phyloP scores from a whole-genome alignment of 2,329 filamentous ascomycete genomes.

The Didymella pomorum region DNA sequence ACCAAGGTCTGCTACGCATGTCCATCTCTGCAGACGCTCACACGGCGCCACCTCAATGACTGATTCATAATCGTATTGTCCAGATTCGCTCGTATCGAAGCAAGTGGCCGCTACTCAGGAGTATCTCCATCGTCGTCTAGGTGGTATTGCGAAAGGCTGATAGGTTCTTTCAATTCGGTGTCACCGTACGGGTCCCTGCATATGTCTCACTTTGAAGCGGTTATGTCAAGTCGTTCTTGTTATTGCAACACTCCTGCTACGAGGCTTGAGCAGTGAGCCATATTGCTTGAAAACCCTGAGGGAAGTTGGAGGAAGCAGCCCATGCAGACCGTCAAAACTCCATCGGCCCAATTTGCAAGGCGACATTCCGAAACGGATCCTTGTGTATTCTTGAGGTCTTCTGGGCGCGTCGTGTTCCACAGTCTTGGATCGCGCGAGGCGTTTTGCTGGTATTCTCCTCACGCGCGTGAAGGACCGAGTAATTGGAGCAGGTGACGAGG shows the following conservation, averaged over 20 bases:
- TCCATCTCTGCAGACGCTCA: too few relatives aligned
- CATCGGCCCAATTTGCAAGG: background rate
- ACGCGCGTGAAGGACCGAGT: slow-evolving; percentile 2
- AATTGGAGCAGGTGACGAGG: background rate
- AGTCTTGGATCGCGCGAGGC: background rate
- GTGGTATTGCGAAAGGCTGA: background rate
- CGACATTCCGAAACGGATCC: background rate
- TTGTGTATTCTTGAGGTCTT: background rate
- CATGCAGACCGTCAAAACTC: background rate
- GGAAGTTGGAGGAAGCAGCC: background rate
- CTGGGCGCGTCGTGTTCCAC: slow-evolving; percentile 6
- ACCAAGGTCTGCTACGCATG: too few relatives aligned
- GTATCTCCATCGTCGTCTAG: background rate
- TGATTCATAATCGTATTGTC: too few relatives aligned
- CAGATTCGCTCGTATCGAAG: too few relatives aligned
- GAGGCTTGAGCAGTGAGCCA: background rate
- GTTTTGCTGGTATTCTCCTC: background rate
- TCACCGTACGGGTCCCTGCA: background rate
- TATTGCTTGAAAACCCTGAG: background rate
- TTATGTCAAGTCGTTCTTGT: background rate
- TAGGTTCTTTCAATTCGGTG: background rate
- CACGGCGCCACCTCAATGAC: too few relatives aligned
- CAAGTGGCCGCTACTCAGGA: too few relatives aligned
- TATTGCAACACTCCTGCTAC: background rate
- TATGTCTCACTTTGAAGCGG: background rate